Evolutionary conservation across 2,329 filamentous ascomycete genomes (phyloP), one percentile per base, ranked within the genome.

Genomic region (Fusarium palustre): DNA sequence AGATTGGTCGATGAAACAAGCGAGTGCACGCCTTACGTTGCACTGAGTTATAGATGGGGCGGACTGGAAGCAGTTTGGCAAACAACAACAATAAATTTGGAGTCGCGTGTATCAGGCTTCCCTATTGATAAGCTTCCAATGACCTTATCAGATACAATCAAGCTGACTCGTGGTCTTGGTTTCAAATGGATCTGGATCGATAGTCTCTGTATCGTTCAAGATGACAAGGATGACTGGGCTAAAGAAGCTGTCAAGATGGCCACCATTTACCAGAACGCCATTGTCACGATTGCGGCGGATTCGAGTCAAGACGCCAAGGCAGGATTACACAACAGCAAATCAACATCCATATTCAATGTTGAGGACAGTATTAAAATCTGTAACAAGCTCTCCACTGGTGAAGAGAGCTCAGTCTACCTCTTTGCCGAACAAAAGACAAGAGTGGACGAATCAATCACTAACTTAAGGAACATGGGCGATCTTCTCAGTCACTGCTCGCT

Each of bases 221-320:
- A 60, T 5, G 46, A 62, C 12, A 46, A 30, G 2, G 22, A 22
- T 0, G 59, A 62, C 3, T 62, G 59, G 59, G 39, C 39, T 0
- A 39, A 15, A 16, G 59, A 61, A 53, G 59, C 59, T 7, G 18
- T 60, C 7, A 61, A 62, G 11, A 60, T 62, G 55, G 46, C 39
- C 10, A 5, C n/a, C 16, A 41, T 62, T 5, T 62, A 62, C 22
- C 59, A 62, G 2, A 60, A 60, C 5, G 56, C 59, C 3, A n/a
- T 62, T 2, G 8, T 61, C 3, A 61, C 56, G 1, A 46, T 62
- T 30, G 16, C 55, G 0, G 59, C 55, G 5, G 59, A 41, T 33
- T 54, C n/a, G 0, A 61, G 59, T 2, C 15, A 36, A 13, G 33
- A 61, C 4, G 46, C 59, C 7, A 46, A 36, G 10, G 22, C 55